phyloP scores from a whole-genome alignment of 805 yeast species.

The Ogataea trehaloabstinens region DNA sequence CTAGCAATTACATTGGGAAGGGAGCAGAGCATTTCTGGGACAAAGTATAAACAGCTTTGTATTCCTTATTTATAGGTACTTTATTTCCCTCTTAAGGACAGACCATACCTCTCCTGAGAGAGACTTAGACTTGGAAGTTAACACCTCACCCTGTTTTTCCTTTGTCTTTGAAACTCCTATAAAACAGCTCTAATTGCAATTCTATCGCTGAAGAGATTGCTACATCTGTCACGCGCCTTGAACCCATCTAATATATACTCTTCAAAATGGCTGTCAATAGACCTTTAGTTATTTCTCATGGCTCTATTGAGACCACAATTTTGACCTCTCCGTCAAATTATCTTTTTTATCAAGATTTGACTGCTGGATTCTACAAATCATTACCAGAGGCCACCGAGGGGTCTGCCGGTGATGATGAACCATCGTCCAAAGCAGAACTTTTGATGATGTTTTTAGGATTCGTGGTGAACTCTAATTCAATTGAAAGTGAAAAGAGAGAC shows the following conservation, averaged over 20 bases:
- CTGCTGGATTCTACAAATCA: conserved; percentile 76
- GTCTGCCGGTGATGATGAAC: conserved; percentile 83
- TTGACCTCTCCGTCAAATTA: conserved; percentile 81
- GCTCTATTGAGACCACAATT: conserved; percentile 82
- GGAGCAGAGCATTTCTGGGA: no score
- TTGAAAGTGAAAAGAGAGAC: conserved; percentile 39
- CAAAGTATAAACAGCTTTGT: no score
- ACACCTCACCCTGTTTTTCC: no score
- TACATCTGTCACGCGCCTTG: no score
- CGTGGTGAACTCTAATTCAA: conserved; percentile 35
- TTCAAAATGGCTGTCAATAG: conserved; percentile 40
- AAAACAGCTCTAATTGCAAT: no score
- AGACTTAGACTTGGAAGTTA: no score
- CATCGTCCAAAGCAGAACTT: conserved; percentile 80
- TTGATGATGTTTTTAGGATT: conserved; percentile 81
- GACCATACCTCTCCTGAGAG: no score
- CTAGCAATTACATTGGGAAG: no score
- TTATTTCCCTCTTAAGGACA: no score
- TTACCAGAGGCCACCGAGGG: conserved; percentile 83
- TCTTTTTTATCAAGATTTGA: conserved; percentile 80
- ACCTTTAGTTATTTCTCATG: conserved; percentile 82
- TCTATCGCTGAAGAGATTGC: no score
- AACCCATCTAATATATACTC: not conserved
- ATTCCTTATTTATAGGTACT: no score
- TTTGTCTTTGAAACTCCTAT: no score